A percentile compares a stretch with the other conserved stretches of the same genome.
Conservation (phyloP, 1,284 basidiomycete species). For the Cryptococcus hybrid region DNA sequence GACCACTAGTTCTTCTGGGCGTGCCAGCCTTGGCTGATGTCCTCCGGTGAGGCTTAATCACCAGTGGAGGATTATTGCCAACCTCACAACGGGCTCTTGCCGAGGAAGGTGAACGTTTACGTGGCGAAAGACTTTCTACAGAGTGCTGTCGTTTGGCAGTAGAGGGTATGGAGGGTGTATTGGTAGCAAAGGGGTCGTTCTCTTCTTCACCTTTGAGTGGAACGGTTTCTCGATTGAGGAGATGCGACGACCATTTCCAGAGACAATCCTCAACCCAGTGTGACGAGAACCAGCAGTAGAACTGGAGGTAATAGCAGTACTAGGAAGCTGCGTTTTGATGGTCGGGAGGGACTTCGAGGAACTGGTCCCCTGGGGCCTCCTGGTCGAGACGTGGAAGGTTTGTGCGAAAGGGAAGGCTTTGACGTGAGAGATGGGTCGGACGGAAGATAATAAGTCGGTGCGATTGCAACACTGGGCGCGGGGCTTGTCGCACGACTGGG, state of each 20-base stretch:
- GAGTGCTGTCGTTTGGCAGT: conserved; percentile 39
- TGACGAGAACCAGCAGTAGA: conserved; percentile 30
- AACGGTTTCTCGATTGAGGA: conserved; percentile 34
- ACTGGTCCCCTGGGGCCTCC: conserved; percentile 12
- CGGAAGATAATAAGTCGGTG: not conserved
- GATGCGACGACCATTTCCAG: conserved; percentile 31
- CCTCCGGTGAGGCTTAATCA: not conserved
- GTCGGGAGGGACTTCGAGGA: conserved; percentile 1
- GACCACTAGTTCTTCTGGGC: conserved; percentile 13
- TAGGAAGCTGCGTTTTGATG: not conserved
- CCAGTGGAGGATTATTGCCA: not conserved
- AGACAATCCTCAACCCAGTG: conserved; percentile 34
- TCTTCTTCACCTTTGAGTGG: conserved; percentile 32
- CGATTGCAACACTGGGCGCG: not conserved
- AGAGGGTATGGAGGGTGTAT: conserved; percentile 8
- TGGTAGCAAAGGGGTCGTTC: conserved; percentile 9
- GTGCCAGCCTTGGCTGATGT: not conserved
- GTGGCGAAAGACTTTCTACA: conserved; percentile 33
- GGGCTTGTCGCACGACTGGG: conserved; percentile 6
- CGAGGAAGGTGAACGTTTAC: conserved; percentile 34
- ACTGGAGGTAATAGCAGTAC: conserved; percentile 1
- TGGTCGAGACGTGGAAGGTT: conserved; percentile 7
- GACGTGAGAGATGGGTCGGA: too few species aligned
- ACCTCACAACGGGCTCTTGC: not conserved
- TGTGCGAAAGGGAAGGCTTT: conserved; percentile 1